Conservation (phyloP, 805 yeast species). For the Candida boleticola region DNA sequence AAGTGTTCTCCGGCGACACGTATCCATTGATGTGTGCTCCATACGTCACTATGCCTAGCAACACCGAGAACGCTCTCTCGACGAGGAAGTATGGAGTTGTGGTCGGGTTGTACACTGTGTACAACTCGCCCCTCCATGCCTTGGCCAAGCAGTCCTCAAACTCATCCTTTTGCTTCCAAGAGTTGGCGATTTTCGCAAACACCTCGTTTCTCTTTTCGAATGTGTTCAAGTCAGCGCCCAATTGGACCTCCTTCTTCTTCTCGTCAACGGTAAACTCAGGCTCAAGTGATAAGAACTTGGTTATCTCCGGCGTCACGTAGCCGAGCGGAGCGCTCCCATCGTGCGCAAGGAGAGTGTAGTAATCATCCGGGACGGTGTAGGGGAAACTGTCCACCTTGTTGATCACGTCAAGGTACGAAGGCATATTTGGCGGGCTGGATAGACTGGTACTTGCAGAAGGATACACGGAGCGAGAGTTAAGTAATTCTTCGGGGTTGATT, state of each 20-base stretch:
- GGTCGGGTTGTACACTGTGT: conserved; percentile 61
- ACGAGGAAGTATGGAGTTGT: conserved; percentile 59
- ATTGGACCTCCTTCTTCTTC: conserved; percentile 20
- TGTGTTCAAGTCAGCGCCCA: conserved; percentile 28
- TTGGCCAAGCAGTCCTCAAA: conserved; percentile 32
- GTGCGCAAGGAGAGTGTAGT: conserved; percentile 28
- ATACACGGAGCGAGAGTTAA: too few relatives aligned
- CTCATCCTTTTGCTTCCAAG: conserved; percentile 32
- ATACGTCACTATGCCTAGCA: conserved; percentile 84
- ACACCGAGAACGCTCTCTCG: conserved; percentile 79
- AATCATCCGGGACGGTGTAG: conserved; percentile 13
- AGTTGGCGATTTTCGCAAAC: conserved; percentile 42
- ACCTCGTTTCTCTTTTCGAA: conserved; percentile 39
- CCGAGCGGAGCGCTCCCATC: conserved; percentile 28
- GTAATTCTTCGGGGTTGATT: too few relatives aligned
- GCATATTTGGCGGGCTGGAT: too few relatives aligned
- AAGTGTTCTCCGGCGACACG: conserved; percentile 42
- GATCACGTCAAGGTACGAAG: conserved; percentile 11
- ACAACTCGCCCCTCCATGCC: conserved; percentile 88
- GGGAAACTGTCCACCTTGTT: conserved; percentile 32
- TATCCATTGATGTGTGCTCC: conserved; percentile 90
- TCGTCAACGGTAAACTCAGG: conserved; percentile 21
- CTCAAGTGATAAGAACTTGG: conserved; percentile 15
- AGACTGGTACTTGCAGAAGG: too few relatives aligned
- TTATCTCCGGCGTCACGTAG: conserved; percentile 24